Evolutionary conservation across 495 filamentous ascomycete species (phyloP).

Genomic region (Aspergillus mulundensis): DNA sequence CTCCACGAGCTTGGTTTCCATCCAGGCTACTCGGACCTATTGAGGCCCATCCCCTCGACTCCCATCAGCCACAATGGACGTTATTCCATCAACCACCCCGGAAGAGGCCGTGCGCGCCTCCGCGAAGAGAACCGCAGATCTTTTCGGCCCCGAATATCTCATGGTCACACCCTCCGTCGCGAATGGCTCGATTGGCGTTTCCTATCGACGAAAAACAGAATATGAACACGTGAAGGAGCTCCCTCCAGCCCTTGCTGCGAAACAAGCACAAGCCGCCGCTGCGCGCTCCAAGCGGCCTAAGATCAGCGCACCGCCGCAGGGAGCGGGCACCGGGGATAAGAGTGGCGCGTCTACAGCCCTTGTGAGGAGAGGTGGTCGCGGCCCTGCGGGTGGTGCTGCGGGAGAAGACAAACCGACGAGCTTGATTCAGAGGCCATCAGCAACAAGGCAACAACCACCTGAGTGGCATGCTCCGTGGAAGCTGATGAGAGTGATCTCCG

Average conservation of each 20-base stretch:
- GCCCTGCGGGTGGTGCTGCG: constrained; percentile 25
- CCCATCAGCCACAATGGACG: constrained; percentile 26
- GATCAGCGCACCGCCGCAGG: constrained; percentile 26
- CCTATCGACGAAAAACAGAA: constrained; percentile 65
- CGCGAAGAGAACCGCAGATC: constrained; percentile 65
- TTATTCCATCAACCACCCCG: constrained; percentile 29
- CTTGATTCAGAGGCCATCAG: constrained; percentile 62
- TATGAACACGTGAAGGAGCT: constrained; percentile 79
- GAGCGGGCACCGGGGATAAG: constrained; percentile 21
- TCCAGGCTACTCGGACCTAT: neutral
- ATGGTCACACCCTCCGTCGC: constrained; percentile 46
- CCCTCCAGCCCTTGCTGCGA: constrained; percentile 79
- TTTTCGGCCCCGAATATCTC: constrained; percentile 56
- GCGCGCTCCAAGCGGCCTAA: constrained; percentile 54
- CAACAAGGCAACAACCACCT: constrained; percentile 69
- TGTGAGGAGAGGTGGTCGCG: constrained; percentile 35
- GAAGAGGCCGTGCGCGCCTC: constrained; percentile 52
- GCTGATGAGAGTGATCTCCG: constrained; percentile 94
- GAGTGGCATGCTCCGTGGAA: constrained; percentile 99
- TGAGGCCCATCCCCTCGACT: neutral
- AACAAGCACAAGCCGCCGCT: constrained; percentile 65
- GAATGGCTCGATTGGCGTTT: constrained; percentile 47
- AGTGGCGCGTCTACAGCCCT: constrained; percentile 44
- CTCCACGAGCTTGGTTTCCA: neutral
- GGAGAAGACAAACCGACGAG: constrained; percentile 48